A percentile compares a stretch with the other conserved stretches of the same genome.
Evolutionary conservation across 164 flowering plant genomes (phyloP).

Genomic region (Vitis labrusca): DNA sequence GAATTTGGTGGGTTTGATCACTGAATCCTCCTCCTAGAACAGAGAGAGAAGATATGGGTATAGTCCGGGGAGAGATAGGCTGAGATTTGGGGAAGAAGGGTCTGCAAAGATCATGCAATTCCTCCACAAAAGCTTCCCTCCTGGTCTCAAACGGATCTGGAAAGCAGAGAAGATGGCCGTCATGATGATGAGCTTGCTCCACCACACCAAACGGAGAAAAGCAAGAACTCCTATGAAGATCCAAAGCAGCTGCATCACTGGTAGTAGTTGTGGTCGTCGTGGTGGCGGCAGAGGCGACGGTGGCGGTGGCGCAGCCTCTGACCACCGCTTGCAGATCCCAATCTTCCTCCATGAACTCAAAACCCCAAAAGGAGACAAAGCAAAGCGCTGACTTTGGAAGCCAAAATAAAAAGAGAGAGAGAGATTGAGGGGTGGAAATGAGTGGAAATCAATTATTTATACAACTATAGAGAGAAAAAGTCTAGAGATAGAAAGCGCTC

Average conservation of each 20-base stretch:
- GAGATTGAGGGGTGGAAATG: conserved; percentile 9
- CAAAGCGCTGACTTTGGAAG: conserved; percentile 87
- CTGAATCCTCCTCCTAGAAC: conserved; percentile 8
- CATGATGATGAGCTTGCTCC: not conserved
- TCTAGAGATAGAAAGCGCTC: conserved; percentile 12
- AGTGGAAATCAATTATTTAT: conserved; percentile 20
- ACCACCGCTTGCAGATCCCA: conserved; percentile 99
- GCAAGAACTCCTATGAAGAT: conserved; percentile 12
- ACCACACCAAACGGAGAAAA: conserved; percentile 9
- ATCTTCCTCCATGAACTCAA: conserved; percentile 56
- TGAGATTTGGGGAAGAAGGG: conserved; percentile 56
- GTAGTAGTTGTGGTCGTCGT: conserved; percentile 14
- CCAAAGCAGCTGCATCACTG: conserved; percentile 6
- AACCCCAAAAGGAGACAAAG: conserved; percentile 37
- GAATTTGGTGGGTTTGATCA: conserved; percentile 16
- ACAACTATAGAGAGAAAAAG: conserved; percentile 15
- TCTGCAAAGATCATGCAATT: conserved; percentile 65
- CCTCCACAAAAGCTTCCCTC: conserved; percentile 28
- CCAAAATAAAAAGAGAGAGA: conserved; percentile 19
- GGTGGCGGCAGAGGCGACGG: conserved; percentile 24
- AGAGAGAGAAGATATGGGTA: conserved; percentile 16
- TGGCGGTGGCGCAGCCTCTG: conserved; percentile 58
- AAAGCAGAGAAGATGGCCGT: conserved; percentile 7
- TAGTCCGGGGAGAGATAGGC: conserved; percentile 20
- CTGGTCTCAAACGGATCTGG: conserved; percentile 42